phyloP scores from a whole-genome alignment of 148 eudicot genomes.

The Cornus suecica region DNA sequence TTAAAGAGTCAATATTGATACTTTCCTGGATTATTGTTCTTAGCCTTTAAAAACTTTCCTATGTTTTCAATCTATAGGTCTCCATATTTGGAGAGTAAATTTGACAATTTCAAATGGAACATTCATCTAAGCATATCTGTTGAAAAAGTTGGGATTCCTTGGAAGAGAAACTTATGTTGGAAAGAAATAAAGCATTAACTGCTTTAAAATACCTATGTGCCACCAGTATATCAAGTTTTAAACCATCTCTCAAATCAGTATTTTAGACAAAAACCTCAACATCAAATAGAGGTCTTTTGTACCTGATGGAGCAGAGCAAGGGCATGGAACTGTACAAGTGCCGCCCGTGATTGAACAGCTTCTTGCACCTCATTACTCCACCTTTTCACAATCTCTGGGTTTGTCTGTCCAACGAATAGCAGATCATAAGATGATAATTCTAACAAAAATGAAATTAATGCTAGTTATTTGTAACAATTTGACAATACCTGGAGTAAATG shows the following conservation, averaged over 20 bases:
- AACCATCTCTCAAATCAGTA: not conserved
- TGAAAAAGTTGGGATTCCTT: no score
- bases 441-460: slow-evolving; percentile 5
- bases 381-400: slow-evolving; percentile 92
- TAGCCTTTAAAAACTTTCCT: no score
- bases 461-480: not conserved
- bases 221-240: not conserved
- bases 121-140: no score
- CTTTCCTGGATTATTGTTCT: no score
- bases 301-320: slow-evolving; percentile 95
- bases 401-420: slow-evolving; percentile 52
- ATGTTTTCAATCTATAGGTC: no score
- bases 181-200: no score
- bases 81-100: no score
- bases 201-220: no score
- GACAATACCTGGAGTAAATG: slow-evolving; percentile 82
- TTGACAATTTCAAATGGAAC: no score
- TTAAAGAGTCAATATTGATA: no score
- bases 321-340: slow-evolving; percentile 98
- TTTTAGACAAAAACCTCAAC: not conserved
- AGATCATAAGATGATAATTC: slow-evolving; percentile 2
- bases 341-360: slow-evolving; percentile 96
- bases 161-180: no score
- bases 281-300: slow-evolving; percentile 11
- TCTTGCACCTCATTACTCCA: slow-evolving; percentile 99